Base-by-base conservation (phyloP, 139 green algal genomes). In the Chlorella ohadii region DNA sequence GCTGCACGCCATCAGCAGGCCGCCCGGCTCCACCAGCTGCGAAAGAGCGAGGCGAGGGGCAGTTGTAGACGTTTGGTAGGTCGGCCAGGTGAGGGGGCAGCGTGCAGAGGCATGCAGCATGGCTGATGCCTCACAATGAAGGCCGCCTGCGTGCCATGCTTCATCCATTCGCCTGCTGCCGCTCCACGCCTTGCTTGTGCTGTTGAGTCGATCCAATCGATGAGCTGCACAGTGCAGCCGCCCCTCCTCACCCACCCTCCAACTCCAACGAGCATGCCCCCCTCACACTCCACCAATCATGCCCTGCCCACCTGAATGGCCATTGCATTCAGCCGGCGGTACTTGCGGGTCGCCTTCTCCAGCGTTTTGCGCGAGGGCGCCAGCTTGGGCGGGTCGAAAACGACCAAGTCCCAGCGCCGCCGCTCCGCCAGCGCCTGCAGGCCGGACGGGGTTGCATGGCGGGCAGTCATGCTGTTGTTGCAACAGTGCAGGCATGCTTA, bases 321-420 rank as follows among this genome's bases (percentile, higher is more conserved):
- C 78, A 84, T 16, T 0, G 76, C 68, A 79, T 99, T 99, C 17
- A 98, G 89, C 12, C 68, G 63, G 47, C 23, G 77, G 70, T 92
- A 93, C 67, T 89, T 88, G 39, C 44, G 38, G 5, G 66, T 78
- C 6, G 92, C 89, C 31, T 88, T 76, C 1, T 70, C 16, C 82
- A 95, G 64, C 11, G 81, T 71, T 78, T 93, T 93, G 44, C 83
- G 86, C 57, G 87, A 95, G 38, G 96, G 96, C 3, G 96, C 96
- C 68, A 99, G 91, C 87, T 99, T 99, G 47, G 97, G 97, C 3
- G 97, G 97, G 84, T 99, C 97, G 63, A 99, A 87, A 1, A 99
- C 86, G n/a, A 99, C 91, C 1, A 99, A 63, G 90, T 98, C 95
- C 81, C 87, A 98, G 59, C 85, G 51, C 61, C 56, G 61, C 28